Percentiles rank a stretch among this genome's conserved stretches.
These are phyloP conservation scores for Glycyrrhiza uralensis DNA, from an alignment of 306 rosid genomes.

Conservation along the genomic window DNA sequence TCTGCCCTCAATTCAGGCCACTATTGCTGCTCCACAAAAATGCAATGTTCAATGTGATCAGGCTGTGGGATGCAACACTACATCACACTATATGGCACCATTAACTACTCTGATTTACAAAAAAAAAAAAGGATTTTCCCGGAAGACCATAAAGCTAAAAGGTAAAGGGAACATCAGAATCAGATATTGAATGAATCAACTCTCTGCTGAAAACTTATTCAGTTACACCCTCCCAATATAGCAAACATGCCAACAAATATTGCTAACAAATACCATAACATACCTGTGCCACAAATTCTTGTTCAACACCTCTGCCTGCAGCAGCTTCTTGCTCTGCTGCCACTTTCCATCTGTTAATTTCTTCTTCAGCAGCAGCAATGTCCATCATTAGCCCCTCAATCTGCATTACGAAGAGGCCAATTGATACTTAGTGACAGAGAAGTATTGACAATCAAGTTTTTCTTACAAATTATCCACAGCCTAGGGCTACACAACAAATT, in stretches of 20 bases:
- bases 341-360: slow-evolving; percentile 91
- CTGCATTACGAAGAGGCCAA: slow-evolving; percentile 40
- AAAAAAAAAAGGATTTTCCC: background rate
- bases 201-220: background rate
- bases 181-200: background rate
- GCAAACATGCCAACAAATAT: background rate
- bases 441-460: slow-evolving; percentile 12
- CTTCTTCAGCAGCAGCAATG: slow-evolving; percentile 96
- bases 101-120: background rate
- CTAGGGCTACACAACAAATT: background rate
- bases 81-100: background rate
- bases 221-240: background rate
- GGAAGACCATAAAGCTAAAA: background rate
- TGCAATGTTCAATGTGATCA: background rate
- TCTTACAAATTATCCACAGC: background rate
- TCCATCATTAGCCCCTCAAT: slow-evolving; percentile 99
- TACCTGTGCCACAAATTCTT: slow-evolving; percentile 88
- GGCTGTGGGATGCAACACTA: background rate
- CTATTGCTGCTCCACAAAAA: background rate
- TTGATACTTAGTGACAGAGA: slow-evolving; percentile 6
- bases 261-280: slow-evolving; percentile 33
- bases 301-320: slow-evolving; percentile 92
- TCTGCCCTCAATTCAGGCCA: background rate
- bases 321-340: slow-evolving; percentile 99
- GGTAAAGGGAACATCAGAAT: background rate